Evolutionary conservation across 352 stramenopile species (phyloP).

Genomic region (Globisporangium barbulae): DNA sequence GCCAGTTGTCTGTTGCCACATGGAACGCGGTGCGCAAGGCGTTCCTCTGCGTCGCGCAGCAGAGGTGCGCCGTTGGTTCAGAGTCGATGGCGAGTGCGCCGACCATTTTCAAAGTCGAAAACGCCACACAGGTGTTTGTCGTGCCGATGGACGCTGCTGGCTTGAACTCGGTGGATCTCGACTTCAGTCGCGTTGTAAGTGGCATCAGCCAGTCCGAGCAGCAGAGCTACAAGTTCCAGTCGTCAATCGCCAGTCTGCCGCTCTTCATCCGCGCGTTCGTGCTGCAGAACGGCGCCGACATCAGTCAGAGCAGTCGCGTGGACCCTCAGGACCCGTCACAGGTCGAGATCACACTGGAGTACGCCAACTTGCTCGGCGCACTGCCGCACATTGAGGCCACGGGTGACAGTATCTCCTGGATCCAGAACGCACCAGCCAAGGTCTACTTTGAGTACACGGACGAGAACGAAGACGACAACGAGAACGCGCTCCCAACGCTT

Average conservation of each 20-base stretch:
- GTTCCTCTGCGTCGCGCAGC: constrained; percentile 4
- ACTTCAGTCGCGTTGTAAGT: background rate
- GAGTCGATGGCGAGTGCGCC: background rate
- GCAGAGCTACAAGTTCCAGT: constrained; percentile 13
- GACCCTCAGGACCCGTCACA: background rate
- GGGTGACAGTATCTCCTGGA: background rate
- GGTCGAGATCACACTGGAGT: constrained; percentile 10
- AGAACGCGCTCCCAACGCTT: background rate
- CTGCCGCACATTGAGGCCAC: constrained; percentile 9
- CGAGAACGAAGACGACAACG: background rate
- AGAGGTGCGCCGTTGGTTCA: constrained; percentile 1
- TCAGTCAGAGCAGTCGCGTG: constrained; percentile 9
- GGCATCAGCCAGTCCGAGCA: background rate
- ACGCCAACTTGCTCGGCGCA: constrained; percentile 9
- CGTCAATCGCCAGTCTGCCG: constrained; percentile 5
- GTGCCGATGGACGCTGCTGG: background rate
- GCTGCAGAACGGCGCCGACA: constrained; percentile 19
- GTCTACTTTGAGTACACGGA: constrained; percentile 16
- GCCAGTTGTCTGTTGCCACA: background rate
- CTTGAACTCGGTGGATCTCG: background rate
- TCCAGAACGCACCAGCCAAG: constrained; percentile 1
- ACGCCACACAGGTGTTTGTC: constrained; percentile 13
- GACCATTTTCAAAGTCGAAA: constrained; percentile 10
- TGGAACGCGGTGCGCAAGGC: constrained; percentile 10
- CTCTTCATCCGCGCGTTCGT: constrained; percentile 25